Conservation (phyloP, 768 basidiomycete genomes). For the Russula sp. region DNA sequence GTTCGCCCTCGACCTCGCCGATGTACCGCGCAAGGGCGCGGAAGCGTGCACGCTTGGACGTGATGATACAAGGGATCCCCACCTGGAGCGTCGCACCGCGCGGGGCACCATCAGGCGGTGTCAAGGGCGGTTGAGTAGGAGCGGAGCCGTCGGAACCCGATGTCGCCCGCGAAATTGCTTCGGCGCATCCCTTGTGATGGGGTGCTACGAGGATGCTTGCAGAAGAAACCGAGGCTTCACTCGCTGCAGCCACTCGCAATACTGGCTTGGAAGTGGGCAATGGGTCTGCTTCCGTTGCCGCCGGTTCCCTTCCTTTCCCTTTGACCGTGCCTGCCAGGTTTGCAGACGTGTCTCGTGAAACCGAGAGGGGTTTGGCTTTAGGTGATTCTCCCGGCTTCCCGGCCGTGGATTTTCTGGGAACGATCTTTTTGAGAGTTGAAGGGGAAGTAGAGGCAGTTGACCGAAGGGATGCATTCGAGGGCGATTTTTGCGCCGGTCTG, state of each 20-base stretch:
- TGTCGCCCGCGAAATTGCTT: conserved; percentile 27
- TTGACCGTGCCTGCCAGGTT: not conserved
- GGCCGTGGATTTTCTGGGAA: conserved; percentile 12
- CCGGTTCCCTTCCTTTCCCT: conserved; percentile 20
- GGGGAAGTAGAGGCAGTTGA: conserved; percentile 21
- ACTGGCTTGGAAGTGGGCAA: not conserved
- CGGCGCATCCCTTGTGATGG: conserved; percentile 34
- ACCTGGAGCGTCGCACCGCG: conserved; percentile 72
- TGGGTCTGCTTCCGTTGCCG: conserved; percentile 15
- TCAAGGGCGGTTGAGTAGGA: conserved; percentile 4
- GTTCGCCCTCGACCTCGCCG: conserved; percentile 75
- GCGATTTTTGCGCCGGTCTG: not conserved
- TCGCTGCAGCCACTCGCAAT: not conserved
- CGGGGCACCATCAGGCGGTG: conserved; percentile 26
- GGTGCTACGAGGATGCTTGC: conserved; percentile 27
- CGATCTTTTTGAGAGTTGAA: conserved; percentile 19
- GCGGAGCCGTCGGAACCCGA: conserved; percentile 14
- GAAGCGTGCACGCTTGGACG: conserved; percentile 75
- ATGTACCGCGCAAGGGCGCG: conserved; percentile 85
- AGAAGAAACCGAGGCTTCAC: conserved; percentile 23
- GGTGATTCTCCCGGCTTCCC: conserved; percentile 10
- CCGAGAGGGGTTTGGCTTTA: not conserved
- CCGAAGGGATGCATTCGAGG: conserved; percentile 19
- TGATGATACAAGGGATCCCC: conserved; percentile 86
- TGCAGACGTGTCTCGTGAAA: not conserved